Base-by-base conservation (phyloP, 129 eudicot species). In the Glebionis coronaria region DNA sequence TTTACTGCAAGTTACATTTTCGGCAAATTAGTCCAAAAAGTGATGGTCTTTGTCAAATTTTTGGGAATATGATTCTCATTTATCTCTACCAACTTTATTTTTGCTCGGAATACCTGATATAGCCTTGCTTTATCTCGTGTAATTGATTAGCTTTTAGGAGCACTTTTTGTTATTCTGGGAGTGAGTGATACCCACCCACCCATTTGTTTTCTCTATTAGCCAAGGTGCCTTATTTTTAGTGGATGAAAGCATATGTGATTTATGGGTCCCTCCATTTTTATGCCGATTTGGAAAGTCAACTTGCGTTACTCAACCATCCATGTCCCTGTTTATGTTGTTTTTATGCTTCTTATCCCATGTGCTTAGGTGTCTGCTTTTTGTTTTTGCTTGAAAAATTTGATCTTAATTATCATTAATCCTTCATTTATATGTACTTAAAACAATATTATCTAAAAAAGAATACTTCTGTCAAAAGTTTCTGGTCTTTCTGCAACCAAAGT, bases 251-350 rank as follows among this genome's bases (percentile, higher is more conserved):
- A 25, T 31, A 63, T 64, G 69, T 54, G 72, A 56, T 57, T 61
- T 20, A 19, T 74, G 74, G 65, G 60, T 60, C 72, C 65, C 55
- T 2, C 56, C 40, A 55, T 69, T 20, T 46, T 64, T 62, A 76
- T 76, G 12, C 67, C 13, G 56, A 54, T 35, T 35, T 74, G 44
- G 77, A 69, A 80, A 83, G 87, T 87, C 89, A 83, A 83, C 83
- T 62, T 65, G 63, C 28, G 58, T 78, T 65, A 73, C 71, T 70
- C 86, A 58, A 62, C 77, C 40, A 58, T 61, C 70, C 56, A 18
- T 66, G 25, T 56, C 47, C 25, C 8, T 78, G 25, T 62, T 56
- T 38, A n/a, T 60, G 44, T 29, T 65, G 67, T 70, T 51, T 61
- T 62, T 71, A 69, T 67, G 42, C 54, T 44, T 27, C 49, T 29